Base-by-base conservation (phyloP, 2,329 filamentous ascomycete genomes). In the Diaporthe citri region DNA sequence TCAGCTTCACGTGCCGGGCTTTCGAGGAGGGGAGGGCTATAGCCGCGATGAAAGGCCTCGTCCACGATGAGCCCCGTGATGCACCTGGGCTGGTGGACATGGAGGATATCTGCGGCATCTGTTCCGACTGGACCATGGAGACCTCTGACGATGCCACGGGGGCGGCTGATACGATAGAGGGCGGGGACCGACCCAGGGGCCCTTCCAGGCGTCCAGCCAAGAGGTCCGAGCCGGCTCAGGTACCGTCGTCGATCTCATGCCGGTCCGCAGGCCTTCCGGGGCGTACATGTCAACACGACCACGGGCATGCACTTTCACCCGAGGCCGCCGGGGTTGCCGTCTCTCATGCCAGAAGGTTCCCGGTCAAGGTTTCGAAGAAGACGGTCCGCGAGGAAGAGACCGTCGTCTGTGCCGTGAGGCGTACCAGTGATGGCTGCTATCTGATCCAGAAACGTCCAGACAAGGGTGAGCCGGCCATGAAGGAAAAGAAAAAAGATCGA, bases 331-430 rank as follows among this genome's bases (percentile, higher is more conserved):
- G 86, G 0, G 76, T 77, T 0, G 83, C 87, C 52, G 80, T 85
- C 12, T 80, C 84, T 6, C 86, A 91, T 75, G 88, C 88, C 0
- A 84, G 82, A 13, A 86, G 83, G 55, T 91, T 91, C 71, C 89
- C 89, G 0, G 78, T 89, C 74, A 89, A 87, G 73, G 82, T 82
- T 0, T 80, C 84, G 64, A 90, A 90, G 78, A 90, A 90, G 78
- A 84, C 88, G 0, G 84, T 88, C 0, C 86, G 88, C 5, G 83
- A 86, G 71, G 87, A 90, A 48, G 86, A 90, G 76, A 88, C 86
- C 0, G 79, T 91, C 0, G 89, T 91, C 1, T 90, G 89, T 75
- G 88, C 87, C 20, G 83, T 91, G 28, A 85, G 85, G 3, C 83
- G 78, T 41, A 67, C 73, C 25, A 62, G 43, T 34, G 85, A 88